Evolutionary conservation across 1,139 yeast genomes (phyloP).

Genomic region (Pichia sp.): DNA sequence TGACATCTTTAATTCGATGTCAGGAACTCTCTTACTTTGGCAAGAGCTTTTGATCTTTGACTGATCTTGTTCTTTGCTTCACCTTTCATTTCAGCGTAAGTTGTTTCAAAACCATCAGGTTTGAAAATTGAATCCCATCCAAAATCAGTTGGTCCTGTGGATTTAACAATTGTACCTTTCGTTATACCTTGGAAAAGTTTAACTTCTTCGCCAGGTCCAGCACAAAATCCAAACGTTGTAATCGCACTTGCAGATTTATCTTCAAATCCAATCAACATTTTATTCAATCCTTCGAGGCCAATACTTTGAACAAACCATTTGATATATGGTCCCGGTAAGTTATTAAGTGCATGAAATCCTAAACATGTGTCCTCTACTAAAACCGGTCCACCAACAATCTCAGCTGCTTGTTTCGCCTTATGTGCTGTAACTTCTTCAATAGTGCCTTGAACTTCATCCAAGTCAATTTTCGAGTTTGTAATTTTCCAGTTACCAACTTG

Average conservation of each 20-base stretch:
- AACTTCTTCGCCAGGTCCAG: slow-evolving; percentile 67
- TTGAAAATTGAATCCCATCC: slow-evolving; percentile 94
- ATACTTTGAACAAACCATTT: slow-evolving; percentile 80
- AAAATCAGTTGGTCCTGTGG: slow-evolving; percentile 72
- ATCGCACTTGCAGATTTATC: slow-evolving; percentile 83
- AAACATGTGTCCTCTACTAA: slow-evolving; percentile 94
- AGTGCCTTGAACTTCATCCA: slow-evolving; percentile 88
- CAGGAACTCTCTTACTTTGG: slow-evolving; percentile 57
- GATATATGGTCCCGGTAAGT: slow-evolving; percentile 83
- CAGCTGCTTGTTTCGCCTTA: slow-evolving; percentile 76
- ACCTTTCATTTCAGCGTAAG: slow-evolving; percentile 91
- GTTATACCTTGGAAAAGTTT: slow-evolving; percentile 79
- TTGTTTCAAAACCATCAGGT: slow-evolving; percentile 62
- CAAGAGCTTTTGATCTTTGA: slow-evolving; percentile 81
- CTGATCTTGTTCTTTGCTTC: slow-evolving; percentile 69
- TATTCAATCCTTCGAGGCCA: slow-evolving; percentile 68
- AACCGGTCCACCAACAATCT: slow-evolving; percentile 59
- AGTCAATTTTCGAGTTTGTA: slow-evolving; percentile 59
- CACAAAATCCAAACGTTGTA: slow-evolving; percentile 89
- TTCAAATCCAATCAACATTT: slow-evolving; percentile 71
- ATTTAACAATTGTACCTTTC: slow-evolving; percentile 66
- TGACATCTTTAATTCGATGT: neutral
- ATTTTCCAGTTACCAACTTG: slow-evolving; percentile 49
- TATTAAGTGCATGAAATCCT: slow-evolving; percentile 69
- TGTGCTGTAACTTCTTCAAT: slow-evolving; percentile 74